These are phyloP conservation scores for Trematosphaeria pertusa DNA, from an alignment of 2,329 filamentous ascomycete species.

Conservation along the genomic window DNA sequence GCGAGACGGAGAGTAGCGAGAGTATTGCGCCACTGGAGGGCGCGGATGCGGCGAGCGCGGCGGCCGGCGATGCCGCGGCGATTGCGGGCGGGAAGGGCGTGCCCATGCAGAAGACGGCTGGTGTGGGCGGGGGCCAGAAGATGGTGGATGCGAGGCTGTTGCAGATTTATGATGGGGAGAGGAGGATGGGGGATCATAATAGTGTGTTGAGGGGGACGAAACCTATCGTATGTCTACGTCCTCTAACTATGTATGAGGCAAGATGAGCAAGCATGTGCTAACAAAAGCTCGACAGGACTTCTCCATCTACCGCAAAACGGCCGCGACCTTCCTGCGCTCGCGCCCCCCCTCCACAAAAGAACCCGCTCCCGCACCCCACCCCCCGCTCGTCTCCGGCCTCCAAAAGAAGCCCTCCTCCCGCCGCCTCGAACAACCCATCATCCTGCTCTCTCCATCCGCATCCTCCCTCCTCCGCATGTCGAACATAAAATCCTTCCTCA, in stretches of 20 bases:
- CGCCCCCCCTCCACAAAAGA: constrained; percentile 50
- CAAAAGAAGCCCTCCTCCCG: constrained; percentile 48
- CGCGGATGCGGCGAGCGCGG: constrained; percentile 55
- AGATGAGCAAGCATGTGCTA: too few species aligned
- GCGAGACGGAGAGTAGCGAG: constrained; percentile 80
- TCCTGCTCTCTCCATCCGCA: constrained; percentile 93
- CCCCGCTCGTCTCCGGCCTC: constrained; percentile 49
- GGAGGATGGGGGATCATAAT: constrained; percentile 92
- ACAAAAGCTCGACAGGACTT: constrained; percentile 72
- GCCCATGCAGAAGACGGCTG: constrained; percentile 46
- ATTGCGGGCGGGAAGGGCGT: constrained; percentile 58
- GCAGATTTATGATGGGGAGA: constrained; percentile 90
- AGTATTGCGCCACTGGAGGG: constrained; percentile 86
- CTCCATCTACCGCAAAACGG: constrained; percentile 87
- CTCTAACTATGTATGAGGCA: too few species aligned
- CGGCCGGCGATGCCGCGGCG: constrained; percentile 59
- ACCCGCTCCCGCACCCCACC: constrained; percentile 42
- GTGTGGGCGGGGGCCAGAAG: constrained; percentile 48
- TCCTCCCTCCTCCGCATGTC: constrained; percentile 94
- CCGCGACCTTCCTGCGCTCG: constrained; percentile 73
- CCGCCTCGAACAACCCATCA: constrained; percentile 76
- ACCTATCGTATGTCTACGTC: constrained; percentile 74
- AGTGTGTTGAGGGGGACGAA: constrained; percentile 86
- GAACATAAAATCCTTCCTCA: constrained; percentile 94
- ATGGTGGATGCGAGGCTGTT: constrained; percentile 77